phyloP scores from a whole-genome alignment of 1,139 yeast species.

The Blastobotrys apis region DNA sequence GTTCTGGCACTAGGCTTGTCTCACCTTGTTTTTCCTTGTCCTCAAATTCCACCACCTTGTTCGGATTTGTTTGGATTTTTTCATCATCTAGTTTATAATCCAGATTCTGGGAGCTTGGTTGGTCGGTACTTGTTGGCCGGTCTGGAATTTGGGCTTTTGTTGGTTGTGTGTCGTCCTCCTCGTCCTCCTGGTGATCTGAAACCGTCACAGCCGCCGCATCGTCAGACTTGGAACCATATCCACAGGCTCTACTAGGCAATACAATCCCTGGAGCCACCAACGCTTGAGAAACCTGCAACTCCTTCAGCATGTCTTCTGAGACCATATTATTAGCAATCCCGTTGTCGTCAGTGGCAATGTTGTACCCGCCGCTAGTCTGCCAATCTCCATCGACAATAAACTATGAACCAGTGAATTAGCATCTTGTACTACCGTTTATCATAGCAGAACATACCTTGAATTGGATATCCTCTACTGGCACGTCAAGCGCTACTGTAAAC shows the following conservation, averaged over 20 bases:
- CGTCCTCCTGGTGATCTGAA: no score
- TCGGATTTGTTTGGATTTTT: neutral
- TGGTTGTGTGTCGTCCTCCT: no score
- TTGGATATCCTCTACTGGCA: constrained; percentile 41
- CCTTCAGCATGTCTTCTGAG: constrained; percentile 24
- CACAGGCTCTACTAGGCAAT: constrained; percentile 1
- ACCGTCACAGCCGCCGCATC: no score
- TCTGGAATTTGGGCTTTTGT: no score
- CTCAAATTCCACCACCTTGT: constrained; percentile 6
- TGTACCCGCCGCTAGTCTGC: constrained; percentile 48
- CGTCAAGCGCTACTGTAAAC: constrained; percentile 49
- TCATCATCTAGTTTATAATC: constrained; percentile 8
- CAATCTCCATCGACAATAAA: constrained; percentile 74
- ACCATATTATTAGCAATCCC: constrained; percentile 64
- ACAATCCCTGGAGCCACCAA: constrained; percentile 9
- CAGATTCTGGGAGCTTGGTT: constrained; percentile 3
- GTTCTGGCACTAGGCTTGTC: no score
- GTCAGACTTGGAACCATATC: no score
- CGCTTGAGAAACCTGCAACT: neutral
- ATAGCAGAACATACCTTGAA: constrained; percentile 15
- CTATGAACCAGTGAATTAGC: constrained; percentile 28
- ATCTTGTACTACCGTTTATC: neutral
- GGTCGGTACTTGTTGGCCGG: constrained; percentile 7
- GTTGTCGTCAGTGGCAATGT: constrained; percentile 43
- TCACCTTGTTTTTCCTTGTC: no score